A percentile compares a stretch with the other conserved stretches of the same genome.
Conservation (phyloP, 1,284 basidiomycete species). For the Tylopilus sp. region DNA sequence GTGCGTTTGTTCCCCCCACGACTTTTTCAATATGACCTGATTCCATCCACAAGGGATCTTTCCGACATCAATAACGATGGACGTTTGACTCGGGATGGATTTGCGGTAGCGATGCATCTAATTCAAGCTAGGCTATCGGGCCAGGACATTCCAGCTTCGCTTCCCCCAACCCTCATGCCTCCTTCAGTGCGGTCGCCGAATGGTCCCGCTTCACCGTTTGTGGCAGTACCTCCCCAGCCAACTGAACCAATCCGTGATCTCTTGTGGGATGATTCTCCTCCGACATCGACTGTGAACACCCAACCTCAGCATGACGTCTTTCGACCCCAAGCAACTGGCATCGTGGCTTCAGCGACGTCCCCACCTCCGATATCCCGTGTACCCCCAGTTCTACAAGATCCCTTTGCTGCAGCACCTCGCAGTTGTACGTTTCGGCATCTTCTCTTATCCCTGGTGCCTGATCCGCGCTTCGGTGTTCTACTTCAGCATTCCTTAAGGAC, state of each 20-base stretch:
- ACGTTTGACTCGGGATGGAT: slow-evolving; percentile 85
- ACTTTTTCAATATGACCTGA: slow-evolving; percentile 9
- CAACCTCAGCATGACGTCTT: slow-evolving; percentile 35
- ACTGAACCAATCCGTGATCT: slow-evolving; percentile 42
- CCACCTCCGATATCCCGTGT: slow-evolving; percentile 24
- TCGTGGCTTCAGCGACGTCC: slow-evolving; percentile 1
- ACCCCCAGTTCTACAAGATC: slow-evolving; percentile 35
- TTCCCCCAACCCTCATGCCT: slow-evolving; percentile 79
- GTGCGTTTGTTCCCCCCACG: slow-evolving; percentile 45
- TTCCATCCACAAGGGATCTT: slow-evolving; percentile 69
- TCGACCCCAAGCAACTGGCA: slow-evolving; percentile 38
- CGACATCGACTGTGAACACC: slow-evolving; percentile 40
- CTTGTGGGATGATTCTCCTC: slow-evolving; percentile 65
- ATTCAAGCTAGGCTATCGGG: slow-evolving; percentile 88
- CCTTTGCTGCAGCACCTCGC: slow-evolving; percentile 36
- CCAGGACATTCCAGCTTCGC: slow-evolving; percentile 69
- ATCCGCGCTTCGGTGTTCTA: slow-evolving; percentile 12
- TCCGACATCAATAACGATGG: slow-evolving; percentile 91
- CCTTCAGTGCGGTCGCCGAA: slow-evolving; percentile 60
- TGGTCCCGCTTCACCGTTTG: slow-evolving; percentile 33
- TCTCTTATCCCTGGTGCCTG: slow-evolving; percentile 12
- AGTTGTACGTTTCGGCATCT: slow-evolving; percentile 28
- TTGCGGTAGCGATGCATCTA: slow-evolving; percentile 94
- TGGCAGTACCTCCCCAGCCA: slow-evolving; percentile 32
- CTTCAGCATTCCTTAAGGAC: slow-evolving; percentile 40